Evolutionary conservation across 2,329 filamentous ascomycete genomes (phyloP).

Genomic region (Cladosporium sp.): DNA sequence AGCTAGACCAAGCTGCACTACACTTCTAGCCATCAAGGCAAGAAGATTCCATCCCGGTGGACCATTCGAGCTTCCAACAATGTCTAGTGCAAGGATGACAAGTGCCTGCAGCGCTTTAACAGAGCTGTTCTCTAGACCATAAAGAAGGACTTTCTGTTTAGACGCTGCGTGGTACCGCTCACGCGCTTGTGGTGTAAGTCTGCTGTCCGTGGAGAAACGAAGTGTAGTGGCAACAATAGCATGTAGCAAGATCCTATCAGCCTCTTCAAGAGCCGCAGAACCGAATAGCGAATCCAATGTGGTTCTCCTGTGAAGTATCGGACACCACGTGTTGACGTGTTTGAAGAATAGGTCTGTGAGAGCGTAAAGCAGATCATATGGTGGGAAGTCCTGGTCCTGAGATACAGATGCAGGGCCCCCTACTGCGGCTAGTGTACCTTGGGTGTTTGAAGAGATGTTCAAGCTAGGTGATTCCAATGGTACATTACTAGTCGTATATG

Average conservation of each 20-base stretch:
- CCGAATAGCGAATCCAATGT: slow-evolving; percentile 78
- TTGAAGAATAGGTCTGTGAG: slow-evolving; percentile 61
- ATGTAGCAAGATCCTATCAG: slow-evolving; percentile 77
- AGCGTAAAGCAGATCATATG: slow-evolving; percentile 57
- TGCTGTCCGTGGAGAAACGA: slow-evolving; percentile 72
- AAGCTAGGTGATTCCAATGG: slow-evolving; percentile 57
- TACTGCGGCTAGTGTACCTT: slow-evolving; percentile 17
- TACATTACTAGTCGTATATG: slow-evolving; percentile 32
- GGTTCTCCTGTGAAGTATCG: slow-evolving; percentile 79
- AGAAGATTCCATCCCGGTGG: slow-evolving; percentile 90
- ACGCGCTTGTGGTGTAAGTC: slow-evolving; percentile 68
- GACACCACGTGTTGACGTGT: slow-evolving; percentile 67
- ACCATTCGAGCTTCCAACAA: slow-evolving; percentile 82
- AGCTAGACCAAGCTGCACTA: slow-evolving; percentile 80
- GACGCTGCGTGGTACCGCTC: slow-evolving; percentile 73
- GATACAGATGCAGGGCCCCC: slow-evolving; percentile 21
- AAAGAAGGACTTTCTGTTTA: slow-evolving; percentile 81
- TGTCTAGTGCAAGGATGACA: slow-evolving; percentile 79
- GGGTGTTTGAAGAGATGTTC: slow-evolving; percentile 40
- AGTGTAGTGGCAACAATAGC: slow-evolving; percentile 86
- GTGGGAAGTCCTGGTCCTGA: slow-evolving; percentile 50
- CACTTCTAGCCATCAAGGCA: slow-evolving; percentile 80
- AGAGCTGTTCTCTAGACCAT: slow-evolving; percentile 84
- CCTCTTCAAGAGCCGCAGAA: slow-evolving; percentile 68
- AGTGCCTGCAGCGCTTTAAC: slow-evolving; percentile 84